Conservation (phyloP, 1,284 basidiomycete species). For the Lentinula novae-zelandiae region DNA sequence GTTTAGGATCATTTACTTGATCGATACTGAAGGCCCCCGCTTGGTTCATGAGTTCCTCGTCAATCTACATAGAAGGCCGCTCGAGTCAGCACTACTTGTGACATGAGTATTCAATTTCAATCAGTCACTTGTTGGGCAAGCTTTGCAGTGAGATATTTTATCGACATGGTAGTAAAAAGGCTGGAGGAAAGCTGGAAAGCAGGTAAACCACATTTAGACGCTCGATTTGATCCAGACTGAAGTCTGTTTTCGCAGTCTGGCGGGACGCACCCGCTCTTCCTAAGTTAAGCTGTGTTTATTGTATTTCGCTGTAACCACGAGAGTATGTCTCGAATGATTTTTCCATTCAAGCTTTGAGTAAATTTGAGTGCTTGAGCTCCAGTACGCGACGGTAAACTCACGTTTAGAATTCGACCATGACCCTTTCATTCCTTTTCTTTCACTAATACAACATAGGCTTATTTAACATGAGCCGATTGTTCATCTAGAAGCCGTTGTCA, state of each 20-base stretch:
- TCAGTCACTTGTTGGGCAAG: slow-evolving; percentile 72
- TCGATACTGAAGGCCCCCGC: slow-evolving; percentile 88
- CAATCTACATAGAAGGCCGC: slow-evolving; percentile 54
- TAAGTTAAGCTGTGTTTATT: too few species aligned
- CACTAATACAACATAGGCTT: not conserved
- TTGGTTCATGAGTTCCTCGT: slow-evolving; percentile 86
- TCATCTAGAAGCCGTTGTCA: not conserved
- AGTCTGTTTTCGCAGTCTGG: too few species aligned
- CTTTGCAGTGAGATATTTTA: slow-evolving; percentile 75
- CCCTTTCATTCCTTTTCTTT: not conserved
- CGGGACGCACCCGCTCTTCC: too few species aligned
- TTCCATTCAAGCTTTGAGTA: too few species aligned
- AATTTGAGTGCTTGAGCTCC: too few species aligned
- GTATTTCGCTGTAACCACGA: too few species aligned
- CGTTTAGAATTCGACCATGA: too few species aligned
- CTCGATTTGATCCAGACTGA: not conserved
- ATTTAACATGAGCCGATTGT: too few species aligned
- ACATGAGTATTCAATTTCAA: not conserved
- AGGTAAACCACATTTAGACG: not conserved
- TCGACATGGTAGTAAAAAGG: slow-evolving; percentile 55
- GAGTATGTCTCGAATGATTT: too few species aligned
- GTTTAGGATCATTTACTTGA: slow-evolving; percentile 48
- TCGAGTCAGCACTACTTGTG: slow-evolving; percentile 4
- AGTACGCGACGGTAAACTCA: too few species aligned
- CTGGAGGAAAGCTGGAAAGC: slow-evolving; percentile 29